Base-by-base conservation (phyloP, 2,329 filamentous ascomycete species). In the Colletotrichum simmondsii region DNA sequence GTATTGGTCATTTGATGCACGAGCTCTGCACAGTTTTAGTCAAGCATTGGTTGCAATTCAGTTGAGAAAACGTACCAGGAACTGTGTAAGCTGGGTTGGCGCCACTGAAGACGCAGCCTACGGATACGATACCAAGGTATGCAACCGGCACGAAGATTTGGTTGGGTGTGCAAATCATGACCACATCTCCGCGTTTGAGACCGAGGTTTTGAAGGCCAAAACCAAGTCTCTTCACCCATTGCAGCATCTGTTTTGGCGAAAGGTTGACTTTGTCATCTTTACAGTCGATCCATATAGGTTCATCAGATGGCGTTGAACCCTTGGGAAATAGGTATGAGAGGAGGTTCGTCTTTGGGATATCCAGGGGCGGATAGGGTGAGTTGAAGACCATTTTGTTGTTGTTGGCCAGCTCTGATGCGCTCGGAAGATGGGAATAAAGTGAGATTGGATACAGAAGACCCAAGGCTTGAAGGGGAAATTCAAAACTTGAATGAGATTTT, bases 91-190 rank as follows among this genome's bases (percentile, higher is more conserved):
- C 81, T 16, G 88, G 87, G 76, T 89, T 90, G 5, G 85, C 86
- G 24, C 87, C 88, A 64, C 85, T 89, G 78, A 90, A 91, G 26
- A 87, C 83, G 71, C 83, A 85, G 3, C 87, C 87, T 26, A 84
- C 83, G 0, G 88, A 88, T 1, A 88, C 85, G 52, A 88, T 85
- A 3, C 87, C 88, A 5, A 90, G 80, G 75, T 89, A 90, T 16
- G 86, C 85, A 4, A 86, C 85, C 0, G 88, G 88, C 1, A 90
- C 84, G 74, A 87, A 88, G 52, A 90, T 85, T 73, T 89, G 86
- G 76, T 90, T 90, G 2, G 86, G 84, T 0, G 86, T 86, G 75
- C 86, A 88, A 56, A 89, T 83, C 83, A 90, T 83, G 37, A 89
- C 86, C 2, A 88, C 86, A 64, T 90, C 88, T 14, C 86, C 86